These are phyloP conservation scores for Hypoxylon cercidicola DNA, from an alignment of 495 filamentous ascomycete genomes.

Conservation along the genomic window DNA sequence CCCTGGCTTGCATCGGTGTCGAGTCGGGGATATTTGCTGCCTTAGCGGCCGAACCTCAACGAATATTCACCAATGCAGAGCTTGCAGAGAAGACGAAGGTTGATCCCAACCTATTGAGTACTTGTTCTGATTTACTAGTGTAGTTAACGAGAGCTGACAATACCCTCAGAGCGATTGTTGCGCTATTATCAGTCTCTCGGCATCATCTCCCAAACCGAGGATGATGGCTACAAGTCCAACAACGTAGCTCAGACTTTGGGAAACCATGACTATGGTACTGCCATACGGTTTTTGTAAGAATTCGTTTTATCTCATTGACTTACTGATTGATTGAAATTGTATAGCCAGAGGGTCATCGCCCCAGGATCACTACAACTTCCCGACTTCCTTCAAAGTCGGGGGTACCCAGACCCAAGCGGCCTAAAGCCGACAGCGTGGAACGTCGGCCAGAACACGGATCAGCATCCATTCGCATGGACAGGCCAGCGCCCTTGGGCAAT, in stretches of 20 bases:
- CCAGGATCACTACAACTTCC: slow-evolving; percentile 46
- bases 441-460: slow-evolving; percentile 32
- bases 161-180: slow-evolving; percentile 50
- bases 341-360: neutral
- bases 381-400: slow-evolving; percentile 13
- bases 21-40: slow-evolving; percentile 49
- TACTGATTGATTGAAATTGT: neutral
- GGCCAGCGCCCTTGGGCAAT: slow-evolving; percentile 12
- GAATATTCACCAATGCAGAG: slow-evolving; percentile 34
- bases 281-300: slow-evolving; percentile 46
- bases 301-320: neutral
- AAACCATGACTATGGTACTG: slow-evolving; percentile 37
- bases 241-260: slow-evolving; percentile 45
- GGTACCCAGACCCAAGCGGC: slow-evolving; percentile 11
- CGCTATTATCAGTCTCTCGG: slow-evolving; percentile 55
- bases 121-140: neutral
- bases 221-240: slow-evolving; percentile 49
- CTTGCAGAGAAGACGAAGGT: slow-evolving; percentile 45
- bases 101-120: slow-evolving; percentile 46
- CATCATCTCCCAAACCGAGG: slow-evolving; percentile 48
- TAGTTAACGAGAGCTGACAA: neutral
- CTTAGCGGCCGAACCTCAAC: slow-evolving; percentile 33
- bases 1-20: slow-evolving; percentile 41
- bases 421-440: neutral
- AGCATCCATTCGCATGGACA: slow-evolving; percentile 44